Conservation (phyloP, 129 eudicot genomes). For the Sambucus nigra region DNA sequence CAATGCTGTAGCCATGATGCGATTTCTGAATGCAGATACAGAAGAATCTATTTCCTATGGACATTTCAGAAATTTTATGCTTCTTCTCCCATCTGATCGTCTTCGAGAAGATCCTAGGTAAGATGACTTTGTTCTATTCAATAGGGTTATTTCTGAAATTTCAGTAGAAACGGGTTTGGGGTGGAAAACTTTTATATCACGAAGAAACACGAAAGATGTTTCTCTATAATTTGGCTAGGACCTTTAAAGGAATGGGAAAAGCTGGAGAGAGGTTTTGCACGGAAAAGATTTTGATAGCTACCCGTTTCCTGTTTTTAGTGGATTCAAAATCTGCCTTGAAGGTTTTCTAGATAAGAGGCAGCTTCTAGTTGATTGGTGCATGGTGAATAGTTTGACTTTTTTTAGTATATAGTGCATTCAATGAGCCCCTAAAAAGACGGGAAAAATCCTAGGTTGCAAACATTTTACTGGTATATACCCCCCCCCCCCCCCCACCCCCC, state of each 20-base stretch:
- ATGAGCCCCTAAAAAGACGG: too few species aligned
- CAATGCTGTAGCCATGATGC: slow-evolving; percentile 98
- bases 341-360: not conserved
- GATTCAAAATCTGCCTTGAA: not conserved
- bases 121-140: not conserved
- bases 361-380: not conserved
- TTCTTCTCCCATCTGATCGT: slow-evolving; percentile 85
- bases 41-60: slow-evolving; percentile 93
- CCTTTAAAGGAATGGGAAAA: too few species aligned
- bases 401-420: too few species aligned
- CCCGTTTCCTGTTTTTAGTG: not conserved
- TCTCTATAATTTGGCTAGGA: not conserved
- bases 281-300: not conserved
- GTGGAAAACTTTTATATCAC: not conserved
- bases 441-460: too few species aligned
- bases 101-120: slow-evolving; percentile 98
- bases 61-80: slow-evolving; percentile 90
- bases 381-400: not conserved
- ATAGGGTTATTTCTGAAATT: not conserved
- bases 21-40: slow-evolving; percentile 78
- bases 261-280: not conserved
- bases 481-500: too few species aligned
- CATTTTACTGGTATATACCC: too few species aligned
- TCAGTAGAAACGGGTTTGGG: not conserved
- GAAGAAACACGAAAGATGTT: not conserved